These are phyloP conservation scores for Geotrichum fermentans DNA, from an alignment of 1,139 yeast species.

Conservation along the genomic window DNA sequence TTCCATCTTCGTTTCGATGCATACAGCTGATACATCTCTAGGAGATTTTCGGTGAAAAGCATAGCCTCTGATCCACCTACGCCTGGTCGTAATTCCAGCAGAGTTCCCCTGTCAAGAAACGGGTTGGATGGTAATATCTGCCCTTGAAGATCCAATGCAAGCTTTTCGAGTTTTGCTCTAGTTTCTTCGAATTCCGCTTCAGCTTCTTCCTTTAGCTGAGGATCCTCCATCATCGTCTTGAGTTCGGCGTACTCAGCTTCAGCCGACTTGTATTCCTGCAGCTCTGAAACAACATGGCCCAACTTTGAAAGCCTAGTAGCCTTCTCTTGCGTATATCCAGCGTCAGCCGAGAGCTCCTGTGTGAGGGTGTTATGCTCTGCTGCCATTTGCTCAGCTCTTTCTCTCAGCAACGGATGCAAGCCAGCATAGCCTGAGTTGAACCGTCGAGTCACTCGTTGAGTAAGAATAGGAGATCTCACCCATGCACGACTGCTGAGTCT, in stretches of 20 bases:
- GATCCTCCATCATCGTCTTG: constrained; percentile 36
- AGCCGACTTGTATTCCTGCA: constrained; percentile 43
- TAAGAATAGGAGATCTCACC: background rate
- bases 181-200: constrained; percentile 41
- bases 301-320: constrained; percentile 56
- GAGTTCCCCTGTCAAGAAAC: constrained; percentile 71
- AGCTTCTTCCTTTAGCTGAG: constrained; percentile 43
- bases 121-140: constrained; percentile 71
- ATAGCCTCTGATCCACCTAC: constrained; percentile 95
- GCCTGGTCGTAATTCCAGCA: constrained; percentile 87
- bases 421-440: constrained; percentile 13
- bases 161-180: constrained; percentile 34
- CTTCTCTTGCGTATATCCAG: constrained; percentile 50
- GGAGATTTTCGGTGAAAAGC: constrained; percentile 72
- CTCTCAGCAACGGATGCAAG: constrained; percentile 57
- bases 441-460: background rate
- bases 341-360: constrained; percentile 41
- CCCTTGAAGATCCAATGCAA: constrained; percentile 46
- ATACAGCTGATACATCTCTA: constrained; percentile 75
- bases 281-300: constrained; percentile 50
- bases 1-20: constrained; percentile 67
- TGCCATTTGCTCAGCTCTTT: constrained; percentile 54
- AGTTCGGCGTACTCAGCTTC: constrained; percentile 37
- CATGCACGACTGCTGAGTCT: background rate
- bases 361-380: constrained; percentile 51